Percentiles rank a stretch among this genome's conserved stretches.
phyloP scores from a whole-genome alignment of 129 eudicot species.

The Ambrosia artemisiifolia region DNA sequence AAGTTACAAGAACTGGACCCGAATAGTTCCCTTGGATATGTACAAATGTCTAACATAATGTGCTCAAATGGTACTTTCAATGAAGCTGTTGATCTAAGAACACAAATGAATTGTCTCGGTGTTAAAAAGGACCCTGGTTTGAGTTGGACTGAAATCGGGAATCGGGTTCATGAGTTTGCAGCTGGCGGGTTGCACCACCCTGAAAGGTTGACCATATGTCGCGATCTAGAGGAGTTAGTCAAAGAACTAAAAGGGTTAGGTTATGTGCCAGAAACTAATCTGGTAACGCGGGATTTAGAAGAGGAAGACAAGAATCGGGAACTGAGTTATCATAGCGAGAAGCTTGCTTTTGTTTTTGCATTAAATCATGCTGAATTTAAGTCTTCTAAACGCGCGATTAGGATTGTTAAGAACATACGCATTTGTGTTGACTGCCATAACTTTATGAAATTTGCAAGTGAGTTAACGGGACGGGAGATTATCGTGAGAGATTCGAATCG shows the following conservation, averaged over 20 bases:
- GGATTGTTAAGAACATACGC: conserved; percentile 71
- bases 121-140: conserved; percentile 77
- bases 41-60: conserved; percentile 57
- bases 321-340: conserved; percentile 68
- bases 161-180: conserved; percentile 64
- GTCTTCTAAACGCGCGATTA: conserved; percentile 27
- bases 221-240: conserved; percentile 37
- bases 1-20: conserved; percentile 65
- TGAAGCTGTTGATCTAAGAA: conserved; percentile 51
- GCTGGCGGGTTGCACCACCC: conserved; percentile 67
- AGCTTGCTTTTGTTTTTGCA: conserved; percentile 63
- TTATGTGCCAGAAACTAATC: conserved; percentile 60
- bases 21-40: conserved; percentile 60
- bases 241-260: conserved; percentile 49
- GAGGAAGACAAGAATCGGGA: conserved; percentile 72
- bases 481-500: conserved; percentile 73
- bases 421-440: conserved; percentile 78
- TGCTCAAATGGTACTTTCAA: conserved; percentile 52
- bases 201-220: conserved; percentile 39
- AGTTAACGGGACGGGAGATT: conserved; percentile 47
- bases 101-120: conserved; percentile 53
- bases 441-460: conserved; percentile 62
- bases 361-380: conserved; percentile 35
- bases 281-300: conserved; percentile 58
- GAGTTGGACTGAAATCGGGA: conserved; percentile 75